Conservation (phyloP, 148 eudicot species). For the Dianthus caryophyllus region DNA sequence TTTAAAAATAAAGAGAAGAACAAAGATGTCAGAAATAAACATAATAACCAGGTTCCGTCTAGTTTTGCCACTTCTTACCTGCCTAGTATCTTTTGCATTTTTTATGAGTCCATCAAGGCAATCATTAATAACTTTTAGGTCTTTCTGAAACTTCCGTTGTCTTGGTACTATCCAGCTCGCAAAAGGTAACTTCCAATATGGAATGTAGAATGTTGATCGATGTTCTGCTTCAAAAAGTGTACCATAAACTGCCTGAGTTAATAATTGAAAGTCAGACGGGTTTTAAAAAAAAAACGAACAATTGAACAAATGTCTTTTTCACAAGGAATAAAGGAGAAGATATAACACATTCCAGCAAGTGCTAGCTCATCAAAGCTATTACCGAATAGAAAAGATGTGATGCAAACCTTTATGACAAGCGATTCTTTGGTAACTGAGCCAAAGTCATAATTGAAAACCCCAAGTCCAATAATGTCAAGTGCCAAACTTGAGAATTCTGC, state of each 20-base stretch:
- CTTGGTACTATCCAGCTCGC: constrained; percentile 93
- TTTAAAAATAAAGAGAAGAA: neutral
- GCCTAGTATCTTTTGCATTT: constrained; percentile 95
- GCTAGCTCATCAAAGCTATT: constrained; percentile 1
- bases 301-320: too few relatives aligned
- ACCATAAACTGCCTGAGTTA: constrained; percentile 86
- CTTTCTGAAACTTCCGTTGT: constrained; percentile 84
- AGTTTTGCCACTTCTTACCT: constrained; percentile 45
- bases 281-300: constrained; percentile 9
- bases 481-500: constrained; percentile 97
- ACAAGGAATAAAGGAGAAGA: too few relatives aligned
- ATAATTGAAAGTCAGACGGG: constrained; percentile 6
- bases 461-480: constrained; percentile 95
- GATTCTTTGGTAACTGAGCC: constrained; percentile 96
- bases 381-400: constrained; percentile 15
- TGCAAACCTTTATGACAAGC: constrained; percentile 81
- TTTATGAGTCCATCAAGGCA: constrained; percentile 94
- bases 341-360: neutral
- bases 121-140: constrained; percentile 81
- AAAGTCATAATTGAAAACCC: constrained; percentile 94
- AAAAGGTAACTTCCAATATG: constrained; percentile 93
- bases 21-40: neutral
- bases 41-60: neutral
- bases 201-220: constrained; percentile 93
- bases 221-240: constrained; percentile 99